phyloP scores from a whole-genome alignment of 352 stramenopile genomes.

The Globisporangium splendens region DNA sequence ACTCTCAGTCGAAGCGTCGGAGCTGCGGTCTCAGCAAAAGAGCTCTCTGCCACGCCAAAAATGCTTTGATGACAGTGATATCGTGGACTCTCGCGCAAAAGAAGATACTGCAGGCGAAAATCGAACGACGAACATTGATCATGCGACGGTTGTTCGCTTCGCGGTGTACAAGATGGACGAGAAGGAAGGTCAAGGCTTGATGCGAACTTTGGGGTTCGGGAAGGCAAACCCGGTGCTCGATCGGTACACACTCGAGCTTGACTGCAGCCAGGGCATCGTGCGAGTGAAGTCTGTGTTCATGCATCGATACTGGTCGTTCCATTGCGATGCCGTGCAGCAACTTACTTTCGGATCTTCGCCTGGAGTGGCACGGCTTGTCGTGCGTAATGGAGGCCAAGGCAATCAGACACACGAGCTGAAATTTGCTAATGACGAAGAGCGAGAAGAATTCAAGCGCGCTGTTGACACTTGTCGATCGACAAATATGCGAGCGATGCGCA shows the following conservation, averaged over 20 bases:
- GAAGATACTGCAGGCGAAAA: conserved; percentile 25
- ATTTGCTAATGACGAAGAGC: conserved; percentile 70
- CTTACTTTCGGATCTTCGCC: conserved; percentile 34
- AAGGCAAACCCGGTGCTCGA: conserved; percentile 70
- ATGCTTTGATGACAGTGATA: conserved; percentile 82
- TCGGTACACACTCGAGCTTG: conserved; percentile 76
- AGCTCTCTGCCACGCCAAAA: conserved; percentile 26
- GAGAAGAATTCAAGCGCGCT: conserved; percentile 55
- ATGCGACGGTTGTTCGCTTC: conserved; percentile 67
- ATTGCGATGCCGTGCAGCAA: conserved; percentile 60
- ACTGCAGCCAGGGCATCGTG: conserved; percentile 66
- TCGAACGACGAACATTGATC: conserved; percentile 29
- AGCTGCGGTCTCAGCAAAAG: not conserved
- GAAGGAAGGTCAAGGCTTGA: conserved; percentile 53
- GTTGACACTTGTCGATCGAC: conserved; percentile 49
- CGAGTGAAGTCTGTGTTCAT: conserved; percentile 81
- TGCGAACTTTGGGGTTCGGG: conserved; percentile 59
- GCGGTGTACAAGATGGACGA: conserved; percentile 68
- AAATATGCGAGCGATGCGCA: conserved; percentile 38
- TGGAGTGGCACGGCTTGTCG: conserved; percentile 42
- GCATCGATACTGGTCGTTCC: conserved; percentile 79
- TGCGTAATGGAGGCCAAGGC: conserved; percentile 52
- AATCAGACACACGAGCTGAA: conserved; percentile 64
- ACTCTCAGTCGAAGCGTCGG: not conserved
- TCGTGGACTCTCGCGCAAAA: conserved; percentile 49